Conservation (phyloP, 768 basidiomycete species). For the Boletus tomentosulus region DNA sequence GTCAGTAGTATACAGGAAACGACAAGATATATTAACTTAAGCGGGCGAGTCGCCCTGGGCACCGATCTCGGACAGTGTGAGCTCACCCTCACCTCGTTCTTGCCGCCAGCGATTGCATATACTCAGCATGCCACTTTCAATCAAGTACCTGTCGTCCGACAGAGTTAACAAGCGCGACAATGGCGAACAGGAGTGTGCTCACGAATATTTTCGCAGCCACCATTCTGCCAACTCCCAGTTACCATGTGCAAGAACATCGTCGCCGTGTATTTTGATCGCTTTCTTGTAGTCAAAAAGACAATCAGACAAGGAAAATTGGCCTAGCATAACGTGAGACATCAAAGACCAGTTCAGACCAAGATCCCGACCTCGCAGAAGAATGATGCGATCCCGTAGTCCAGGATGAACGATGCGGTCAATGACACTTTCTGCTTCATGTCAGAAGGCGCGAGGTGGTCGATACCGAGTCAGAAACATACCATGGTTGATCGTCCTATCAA, state of each 20-base stretch:
- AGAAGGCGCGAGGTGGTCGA: conserved; percentile 4
- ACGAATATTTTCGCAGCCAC: conserved; percentile 85
- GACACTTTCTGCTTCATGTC: conserved; percentile 60
- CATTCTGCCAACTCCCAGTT: conserved; percentile 89
- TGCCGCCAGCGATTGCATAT: conserved; percentile 86
- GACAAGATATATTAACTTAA: conserved; percentile 4
- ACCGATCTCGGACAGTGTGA: conserved; percentile 54
- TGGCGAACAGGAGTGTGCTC: neutral
- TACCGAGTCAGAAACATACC: conserved; percentile 39
- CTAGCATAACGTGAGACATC: conserved; percentile 35
- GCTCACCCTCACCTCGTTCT: conserved; percentile 73
- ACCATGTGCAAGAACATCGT: conserved; percentile 83
- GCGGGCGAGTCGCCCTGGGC: conserved; percentile 31
- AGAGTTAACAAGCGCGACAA: neutral
- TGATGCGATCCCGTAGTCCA: conserved; percentile 87
- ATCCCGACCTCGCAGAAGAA: conserved; percentile 67
- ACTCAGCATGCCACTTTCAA: conserved; percentile 65
- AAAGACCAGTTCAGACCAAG: conserved; percentile 16
- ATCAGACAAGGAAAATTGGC: conserved; percentile 75
- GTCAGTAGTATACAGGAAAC: conserved; percentile 8
- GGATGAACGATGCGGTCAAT: conserved; percentile 90
- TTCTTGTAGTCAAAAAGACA: conserved; percentile 70
- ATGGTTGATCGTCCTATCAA: conserved; percentile 72
- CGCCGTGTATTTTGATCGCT: conserved; percentile 76
- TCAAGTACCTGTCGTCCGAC: conserved; percentile 55